Conservation (phyloP, 2,329 filamentous ascomycete species). For the Incumbomyces delicatus region DNA sequence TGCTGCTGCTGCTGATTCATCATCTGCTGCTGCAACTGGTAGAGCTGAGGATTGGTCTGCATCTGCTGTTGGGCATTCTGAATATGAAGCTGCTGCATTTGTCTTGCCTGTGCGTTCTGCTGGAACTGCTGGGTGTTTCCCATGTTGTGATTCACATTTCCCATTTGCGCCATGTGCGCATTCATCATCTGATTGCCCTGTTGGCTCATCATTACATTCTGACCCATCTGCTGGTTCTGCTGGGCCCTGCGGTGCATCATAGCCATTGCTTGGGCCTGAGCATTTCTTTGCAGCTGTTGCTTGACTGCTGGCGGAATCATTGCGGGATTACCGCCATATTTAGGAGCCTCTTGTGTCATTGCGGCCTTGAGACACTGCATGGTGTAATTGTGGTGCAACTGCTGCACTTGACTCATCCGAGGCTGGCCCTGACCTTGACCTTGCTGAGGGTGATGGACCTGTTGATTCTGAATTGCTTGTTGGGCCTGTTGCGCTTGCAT, state of each 20-base stretch:
- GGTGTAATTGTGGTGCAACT: background rate
- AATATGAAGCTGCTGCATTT: conserved; percentile 21
- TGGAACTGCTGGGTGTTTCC: conserved; percentile 13
- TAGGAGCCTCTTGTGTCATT: conserved; percentile 12
- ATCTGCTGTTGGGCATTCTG: conserved; percentile 19
- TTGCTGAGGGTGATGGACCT: conserved; percentile 12
- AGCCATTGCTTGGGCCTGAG: conserved; percentile 6
- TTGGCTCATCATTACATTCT: conserved; percentile 9
- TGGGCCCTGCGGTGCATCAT: background rate
- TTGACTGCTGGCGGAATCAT: conserved; percentile 11
- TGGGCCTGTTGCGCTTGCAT: conserved; percentile 10
- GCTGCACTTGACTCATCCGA: background rate
- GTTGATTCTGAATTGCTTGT: conserved; percentile 12
- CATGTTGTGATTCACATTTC: conserved; percentile 17
- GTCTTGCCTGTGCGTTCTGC: conserved; percentile 13
- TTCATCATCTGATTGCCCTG: conserved; percentile 14
- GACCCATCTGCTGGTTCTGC: conserved; percentile 5
- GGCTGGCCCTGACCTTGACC: background rate
- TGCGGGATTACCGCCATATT: conserved; percentile 17
- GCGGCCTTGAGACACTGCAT: conserved; percentile 10
- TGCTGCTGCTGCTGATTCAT: conserved; percentile 13
- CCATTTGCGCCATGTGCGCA: conserved; percentile 13
- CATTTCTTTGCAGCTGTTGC: conserved; percentile 5
- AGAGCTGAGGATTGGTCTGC: conserved; percentile 13
- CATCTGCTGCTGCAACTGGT: conserved; percentile 14